Evolutionary conservation across 257 asterid genomes (phyloP).

Genomic region (Solanum lycopersicoides): DNA sequence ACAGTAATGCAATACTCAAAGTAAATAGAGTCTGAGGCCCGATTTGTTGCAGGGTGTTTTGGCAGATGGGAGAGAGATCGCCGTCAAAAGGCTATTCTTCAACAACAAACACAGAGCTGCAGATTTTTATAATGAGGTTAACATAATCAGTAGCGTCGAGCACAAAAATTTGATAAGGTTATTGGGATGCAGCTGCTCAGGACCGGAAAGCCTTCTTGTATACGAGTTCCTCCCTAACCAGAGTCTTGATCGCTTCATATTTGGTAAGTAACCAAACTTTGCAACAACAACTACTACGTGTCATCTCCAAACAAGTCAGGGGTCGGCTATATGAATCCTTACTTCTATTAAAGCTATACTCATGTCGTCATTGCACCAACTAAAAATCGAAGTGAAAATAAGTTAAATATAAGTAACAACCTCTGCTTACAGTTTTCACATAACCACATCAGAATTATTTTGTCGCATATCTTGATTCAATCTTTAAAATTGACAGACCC

Average conservation of each 20-base stretch:
- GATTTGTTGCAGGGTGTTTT: conserved; percentile 9
- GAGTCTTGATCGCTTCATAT: conserved; percentile 23
- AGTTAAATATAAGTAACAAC: neutral
- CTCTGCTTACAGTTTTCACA: neutral
- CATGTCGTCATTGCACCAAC: neutral
- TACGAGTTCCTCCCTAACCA: conserved; percentile 16
- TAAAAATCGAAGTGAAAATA: neutral
- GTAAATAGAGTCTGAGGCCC: neutral
- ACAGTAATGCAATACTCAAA: neutral
- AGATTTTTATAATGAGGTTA: conserved; percentile 20
- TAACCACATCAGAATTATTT: neutral
- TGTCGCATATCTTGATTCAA: neutral
- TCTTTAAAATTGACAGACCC: conserved; percentile 10
- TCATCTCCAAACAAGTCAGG: neutral
- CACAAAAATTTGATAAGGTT: conserved; percentile 16
- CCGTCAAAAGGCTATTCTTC: conserved; percentile 19
- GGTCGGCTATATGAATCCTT: neutral
- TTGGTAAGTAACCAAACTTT: conserved; percentile 5
- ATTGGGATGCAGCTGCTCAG: conserved; percentile 21
- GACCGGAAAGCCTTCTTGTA: conserved; percentile 23
- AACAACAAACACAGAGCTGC: conserved; percentile 9
- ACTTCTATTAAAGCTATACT: neutral
- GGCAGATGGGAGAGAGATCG: conserved; percentile 22
- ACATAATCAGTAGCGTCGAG: conserved; percentile 14
- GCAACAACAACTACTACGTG: neutral